These are phyloP conservation scores for Lipomyces lipofer DNA, from an alignment of 805 yeast genomes.

Conservation along the genomic window DNA sequence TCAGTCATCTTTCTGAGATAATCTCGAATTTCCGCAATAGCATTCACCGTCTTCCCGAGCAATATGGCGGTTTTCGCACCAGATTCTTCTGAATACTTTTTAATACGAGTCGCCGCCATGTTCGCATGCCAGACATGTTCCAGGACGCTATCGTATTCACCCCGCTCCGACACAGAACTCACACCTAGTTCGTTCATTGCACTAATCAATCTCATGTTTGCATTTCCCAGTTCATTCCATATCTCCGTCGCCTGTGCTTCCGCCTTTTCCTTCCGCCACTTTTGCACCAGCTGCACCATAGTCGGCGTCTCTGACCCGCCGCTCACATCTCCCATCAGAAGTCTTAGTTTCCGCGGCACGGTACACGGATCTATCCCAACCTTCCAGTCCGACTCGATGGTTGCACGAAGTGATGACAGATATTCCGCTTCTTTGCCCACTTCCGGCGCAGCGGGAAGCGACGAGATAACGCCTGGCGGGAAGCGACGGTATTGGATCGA, in stretches of 20 bases:
- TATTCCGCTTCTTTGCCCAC: constrained; percentile 29
- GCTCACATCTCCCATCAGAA: constrained; percentile 89
- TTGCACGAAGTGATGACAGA: constrained; percentile 21
- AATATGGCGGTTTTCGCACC: constrained; percentile 3
- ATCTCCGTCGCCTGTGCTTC: constrained; percentile 46
- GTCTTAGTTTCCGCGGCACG: constrained; percentile 65
- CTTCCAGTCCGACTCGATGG: constrained; percentile 54
- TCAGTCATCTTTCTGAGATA: constrained; percentile 61
- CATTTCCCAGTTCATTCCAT: constrained; percentile 56
- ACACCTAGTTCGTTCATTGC: constrained; percentile 47
- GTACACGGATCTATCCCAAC: constrained; percentile 55
- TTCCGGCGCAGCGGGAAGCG: constrained; percentile 34
- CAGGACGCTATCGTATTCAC: constrained; percentile 40
- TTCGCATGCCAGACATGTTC: constrained; percentile 9
- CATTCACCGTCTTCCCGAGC: constrained; percentile 11
- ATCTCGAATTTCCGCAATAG: constrained; percentile 49
- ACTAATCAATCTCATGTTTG: constrained; percentile 59
- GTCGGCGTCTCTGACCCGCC: constrained; percentile 96
- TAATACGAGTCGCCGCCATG: constrained; percentile 3
- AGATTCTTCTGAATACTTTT: neutral
- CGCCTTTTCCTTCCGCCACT: constrained; percentile 56
- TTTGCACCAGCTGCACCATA: constrained; percentile 70
- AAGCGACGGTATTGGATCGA: constrained; percentile 82
- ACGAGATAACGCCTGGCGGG: constrained; percentile 49
- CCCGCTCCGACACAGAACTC: constrained; percentile 39